Evolutionary conservation across 169 alveolate species (phyloP), one percentile per base, ranked within the genome.

Genomic region (Theileria luwenshuni): DNA sequence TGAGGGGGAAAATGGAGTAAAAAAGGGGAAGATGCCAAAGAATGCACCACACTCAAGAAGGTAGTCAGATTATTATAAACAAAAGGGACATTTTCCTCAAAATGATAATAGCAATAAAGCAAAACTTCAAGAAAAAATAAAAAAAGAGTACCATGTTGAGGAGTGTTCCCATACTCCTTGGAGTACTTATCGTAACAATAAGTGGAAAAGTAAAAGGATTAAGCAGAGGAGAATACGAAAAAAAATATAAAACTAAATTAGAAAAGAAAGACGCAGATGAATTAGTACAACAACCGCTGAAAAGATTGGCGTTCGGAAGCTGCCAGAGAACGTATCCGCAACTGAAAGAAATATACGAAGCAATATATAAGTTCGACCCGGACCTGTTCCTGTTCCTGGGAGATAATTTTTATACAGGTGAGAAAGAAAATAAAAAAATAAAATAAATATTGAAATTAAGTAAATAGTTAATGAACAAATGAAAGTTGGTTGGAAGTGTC

Each of bases 371-470:
- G 15, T 74, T 67, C 48, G 79, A 77, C 21, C 95, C 95, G 10
- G 93, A 92, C 61, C 81, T 91, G 42, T 84, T 92, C 77, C 73
- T 92, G 48, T 92, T 83, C 85, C 85, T 85, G 51, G 95, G 95
- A 8, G 95, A 92, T 62, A 76, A 86, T 28, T 74, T 90, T 65
- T 92, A 92, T 51, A 61, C 91, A 17, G 56, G 89, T 81, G 68
- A 25, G 79, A 38, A 38, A 38, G 10, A 38, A 38, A 38, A 7
- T 5, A 38, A 38, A 38, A 38, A 38, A 38, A 38, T 7, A 10
- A 38, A 38, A 38, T 7, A 38, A 38, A 38, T 7, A 38, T 7
- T 38, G 45, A 38, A 38, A 38, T 7, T 7, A 38, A 10, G 10
- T 7, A 38, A 38, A 38, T 10, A 38, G 45, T 7, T 38, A 38